These are phyloP conservation scores for Diaporthe velutina DNA, from an alignment of 2,329 filamentous ascomycete genomes.

Conservation along the genomic window DNA sequence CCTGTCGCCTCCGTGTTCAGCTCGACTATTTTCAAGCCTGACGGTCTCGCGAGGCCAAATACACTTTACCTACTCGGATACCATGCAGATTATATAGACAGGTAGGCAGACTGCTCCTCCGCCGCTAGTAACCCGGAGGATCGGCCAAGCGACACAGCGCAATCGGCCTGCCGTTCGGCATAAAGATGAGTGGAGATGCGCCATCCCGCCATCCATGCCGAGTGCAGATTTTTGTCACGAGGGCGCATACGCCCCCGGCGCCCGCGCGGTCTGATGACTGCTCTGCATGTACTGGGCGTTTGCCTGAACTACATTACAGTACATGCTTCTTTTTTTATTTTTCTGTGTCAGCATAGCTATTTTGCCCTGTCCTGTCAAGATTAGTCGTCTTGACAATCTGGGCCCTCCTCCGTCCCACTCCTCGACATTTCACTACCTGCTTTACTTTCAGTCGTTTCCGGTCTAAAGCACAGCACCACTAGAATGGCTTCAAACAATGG, in stretches of 20 bases:
- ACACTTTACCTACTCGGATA: not conserved
- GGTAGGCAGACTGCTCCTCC: not conserved
- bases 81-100: not conserved
- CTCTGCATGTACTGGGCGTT: conserved; percentile 1
- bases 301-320: not conserved
- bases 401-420: not conserved
- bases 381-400: not conserved
- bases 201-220: conserved; percentile 27
- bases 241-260: not conserved
- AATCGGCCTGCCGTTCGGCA: conserved; percentile 21
- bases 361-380: not conserved
- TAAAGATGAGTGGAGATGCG: conserved; percentile 19
- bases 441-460: not conserved
- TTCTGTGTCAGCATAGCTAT: not conserved
- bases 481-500: conserved; percentile 23
- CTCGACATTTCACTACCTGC: not conserved
- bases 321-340: not conserved
- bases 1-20: not conserved
- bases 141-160: conserved; percentile 17
- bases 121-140: conserved; percentile 21
- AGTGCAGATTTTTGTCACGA: conserved; percentile 32
- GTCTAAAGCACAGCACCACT: not conserved
- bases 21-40: not conserved
- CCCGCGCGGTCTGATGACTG: conserved; percentile 19
- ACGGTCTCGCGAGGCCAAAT: not conserved